Evolutionary conservation across 345 rosid genomes (phyloP).

Genomic region (Populus alba): DNA sequence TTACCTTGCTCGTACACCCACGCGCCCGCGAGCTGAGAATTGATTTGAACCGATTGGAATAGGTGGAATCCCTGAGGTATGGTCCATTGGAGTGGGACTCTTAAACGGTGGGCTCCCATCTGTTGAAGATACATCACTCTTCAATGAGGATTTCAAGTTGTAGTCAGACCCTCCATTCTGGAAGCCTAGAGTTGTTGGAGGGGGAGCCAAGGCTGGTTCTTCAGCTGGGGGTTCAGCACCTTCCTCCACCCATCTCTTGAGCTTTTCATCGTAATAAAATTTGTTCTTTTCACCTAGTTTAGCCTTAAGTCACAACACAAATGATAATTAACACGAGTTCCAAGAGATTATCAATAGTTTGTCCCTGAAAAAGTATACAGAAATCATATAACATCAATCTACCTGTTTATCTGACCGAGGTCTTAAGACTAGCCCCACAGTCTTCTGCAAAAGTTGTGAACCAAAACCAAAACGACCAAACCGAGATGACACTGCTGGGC

Average conservation of each 20-base stretch:
- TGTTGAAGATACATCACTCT: slow-evolving; percentile 49
- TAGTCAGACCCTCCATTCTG: slow-evolving; percentile 63
- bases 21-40: slow-evolving; percentile 84
- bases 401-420: slow-evolving; percentile 82
- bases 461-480: slow-evolving; percentile 80
- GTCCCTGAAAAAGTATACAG: slow-evolving; percentile 2
- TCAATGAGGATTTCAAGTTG: slow-evolving; percentile 57
- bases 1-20: slow-evolving; percentile 90
- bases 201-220: slow-evolving; percentile 78
- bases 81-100: slow-evolving; percentile 50
- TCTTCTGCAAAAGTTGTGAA: slow-evolving; percentile 70
- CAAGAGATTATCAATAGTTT: background rate
- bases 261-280: slow-evolving; percentile 88
- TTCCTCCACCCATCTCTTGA: slow-evolving; percentile 97
- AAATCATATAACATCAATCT: slow-evolving; percentile 9
- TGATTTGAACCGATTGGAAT: slow-evolving; percentile 75
- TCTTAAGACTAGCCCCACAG: slow-evolving; percentile 77
- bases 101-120: slow-evolving; percentile 48
- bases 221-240: slow-evolving; percentile 88
- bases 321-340: slow-evolving; percentile 7
- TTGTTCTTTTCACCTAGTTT: slow-evolving; percentile 86
- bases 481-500: slow-evolving; percentile 56
- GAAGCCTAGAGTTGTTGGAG: slow-evolving; percentile 68
- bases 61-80: slow-evolving; percentile 71
- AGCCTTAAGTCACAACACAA: slow-evolving; percentile 54